Conservation (phyloP, 164 flowering plant genomes). For the Chimonanthus praecox region DNA sequence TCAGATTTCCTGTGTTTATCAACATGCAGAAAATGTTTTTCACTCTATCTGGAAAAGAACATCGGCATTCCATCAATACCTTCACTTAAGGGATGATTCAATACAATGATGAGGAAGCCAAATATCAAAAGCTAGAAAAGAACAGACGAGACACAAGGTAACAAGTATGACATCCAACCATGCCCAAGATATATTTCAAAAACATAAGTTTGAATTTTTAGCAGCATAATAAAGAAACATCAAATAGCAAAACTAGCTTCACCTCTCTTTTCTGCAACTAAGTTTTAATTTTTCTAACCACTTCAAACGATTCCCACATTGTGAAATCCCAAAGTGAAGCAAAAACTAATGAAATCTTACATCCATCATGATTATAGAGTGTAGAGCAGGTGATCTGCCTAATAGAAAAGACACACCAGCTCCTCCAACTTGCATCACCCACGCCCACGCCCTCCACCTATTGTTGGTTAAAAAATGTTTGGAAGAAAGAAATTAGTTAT, state of each 20-base stretch:
- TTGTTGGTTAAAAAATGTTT: background rate
- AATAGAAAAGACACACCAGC: constrained; percentile 8
- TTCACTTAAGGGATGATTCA: background rate
- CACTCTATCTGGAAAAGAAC: background rate
- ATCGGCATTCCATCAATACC: background rate
- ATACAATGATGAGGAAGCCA: background rate
- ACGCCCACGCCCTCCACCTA: constrained; percentile 67
- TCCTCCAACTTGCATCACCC: constrained; percentile 23
- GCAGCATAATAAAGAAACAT: background rate
- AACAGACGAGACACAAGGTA: background rate
- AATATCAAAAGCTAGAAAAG: background rate
- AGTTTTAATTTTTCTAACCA: background rate
- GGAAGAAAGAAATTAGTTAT: background rate
- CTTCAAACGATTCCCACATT: background rate
- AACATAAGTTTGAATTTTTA: too few relatives aligned
- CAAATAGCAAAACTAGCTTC: background rate
- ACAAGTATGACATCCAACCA: background rate
- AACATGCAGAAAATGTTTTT: too few relatives aligned
- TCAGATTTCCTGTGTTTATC: too few relatives aligned
- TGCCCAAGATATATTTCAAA: background rate
- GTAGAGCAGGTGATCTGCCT: constrained; percentile 4
- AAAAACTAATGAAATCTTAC: background rate
- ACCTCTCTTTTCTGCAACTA: background rate
- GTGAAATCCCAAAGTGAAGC: background rate
- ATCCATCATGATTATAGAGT: constrained; percentile 5